phyloP scores from a whole-genome alignment of 2,329 filamentous ascomycete species.

The Xylaria multiplex region DNA sequence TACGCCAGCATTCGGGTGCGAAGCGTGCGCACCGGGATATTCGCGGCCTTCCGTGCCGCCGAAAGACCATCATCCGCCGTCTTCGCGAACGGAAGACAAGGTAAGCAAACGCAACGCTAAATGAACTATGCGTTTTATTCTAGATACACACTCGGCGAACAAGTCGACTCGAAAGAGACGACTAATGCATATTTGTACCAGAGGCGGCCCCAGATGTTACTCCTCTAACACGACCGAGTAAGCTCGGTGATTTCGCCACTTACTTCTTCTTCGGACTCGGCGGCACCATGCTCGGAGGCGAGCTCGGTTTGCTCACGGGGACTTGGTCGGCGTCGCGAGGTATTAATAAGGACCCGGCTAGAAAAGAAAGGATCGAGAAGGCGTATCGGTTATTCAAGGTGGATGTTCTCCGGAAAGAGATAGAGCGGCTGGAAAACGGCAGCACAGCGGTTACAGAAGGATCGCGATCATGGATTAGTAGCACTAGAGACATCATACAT shows the following conservation, averaged over 20 bases:
- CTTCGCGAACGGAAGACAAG: constrained; percentile 69
- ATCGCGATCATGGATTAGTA: background rate
- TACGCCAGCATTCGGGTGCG: constrained; percentile 68
- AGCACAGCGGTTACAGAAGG: background rate
- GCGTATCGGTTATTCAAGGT: constrained; percentile 71
- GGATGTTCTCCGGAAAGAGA: constrained; percentile 70
- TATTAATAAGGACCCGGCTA: constrained; percentile 64
- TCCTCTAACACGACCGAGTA: constrained; percentile 64
- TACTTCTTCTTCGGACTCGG: constrained; percentile 71
- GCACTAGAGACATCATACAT: background rate
- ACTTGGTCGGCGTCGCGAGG: constrained; percentile 62
- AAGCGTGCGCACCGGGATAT: constrained; percentile 65
- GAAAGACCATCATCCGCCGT: constrained; percentile 70
- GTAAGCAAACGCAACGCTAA: constrained; percentile 48
- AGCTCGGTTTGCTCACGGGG: constrained; percentile 69
- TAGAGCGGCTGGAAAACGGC: constrained; percentile 61
- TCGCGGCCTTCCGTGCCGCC: constrained; percentile 67
- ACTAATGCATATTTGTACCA: constrained; percentile 40
- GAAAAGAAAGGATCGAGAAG: constrained; percentile 66
- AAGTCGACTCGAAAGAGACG: background rate
- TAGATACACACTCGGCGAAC: background rate
- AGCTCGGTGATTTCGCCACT: constrained; percentile 68
- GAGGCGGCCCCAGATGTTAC: constrained; percentile 71
- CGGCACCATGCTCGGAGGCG: constrained; percentile 72
- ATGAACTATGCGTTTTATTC: no score